Conservation (phyloP, 1,284 basidiomycete genomes). For the Ceratobasidium sp. region DNA sequence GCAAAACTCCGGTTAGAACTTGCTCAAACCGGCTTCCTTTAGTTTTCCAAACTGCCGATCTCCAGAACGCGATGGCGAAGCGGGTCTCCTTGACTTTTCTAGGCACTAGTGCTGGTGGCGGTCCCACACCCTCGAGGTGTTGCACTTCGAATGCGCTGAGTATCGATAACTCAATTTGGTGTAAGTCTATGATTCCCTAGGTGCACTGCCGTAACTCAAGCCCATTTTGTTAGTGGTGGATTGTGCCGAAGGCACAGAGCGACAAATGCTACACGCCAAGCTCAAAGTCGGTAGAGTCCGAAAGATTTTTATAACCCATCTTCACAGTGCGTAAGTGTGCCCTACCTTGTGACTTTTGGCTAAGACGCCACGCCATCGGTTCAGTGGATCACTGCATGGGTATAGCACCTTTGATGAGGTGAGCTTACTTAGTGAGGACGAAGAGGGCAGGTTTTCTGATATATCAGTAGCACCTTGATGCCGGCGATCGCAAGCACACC, state of each 20-base stretch:
- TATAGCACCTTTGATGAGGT: conserved; percentile 78
- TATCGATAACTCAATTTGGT: conserved; percentile 73
- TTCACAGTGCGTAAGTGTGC: conserved; percentile 72
- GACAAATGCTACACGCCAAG: conserved; percentile 77
- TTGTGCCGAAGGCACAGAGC: conserved; percentile 89
- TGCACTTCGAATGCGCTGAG: conserved; percentile 77
- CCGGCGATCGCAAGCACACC: conserved; percentile 28
- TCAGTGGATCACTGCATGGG: conserved; percentile 87
- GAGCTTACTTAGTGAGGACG: conserved; percentile 55
- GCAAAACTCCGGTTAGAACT: too few relatives aligned
- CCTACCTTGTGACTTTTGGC: neutral
- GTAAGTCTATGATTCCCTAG: conserved; percentile 62
- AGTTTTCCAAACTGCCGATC: neutral
- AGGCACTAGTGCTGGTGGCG: conserved; percentile 80
- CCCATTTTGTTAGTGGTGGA: conserved; percentile 75
- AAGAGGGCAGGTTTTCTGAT: conserved; percentile 36
- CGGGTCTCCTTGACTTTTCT: conserved; percentile 79
- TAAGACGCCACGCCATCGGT: conserved; percentile 34
- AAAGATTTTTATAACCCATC: conserved; percentile 89
- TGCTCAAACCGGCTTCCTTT: neutral
- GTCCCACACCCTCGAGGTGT: conserved; percentile 75
- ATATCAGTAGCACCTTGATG: conserved; percentile 37
- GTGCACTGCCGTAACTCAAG: too few relatives aligned
- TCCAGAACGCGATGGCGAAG: conserved; percentile 62
- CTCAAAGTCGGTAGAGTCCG: conserved; percentile 70